Evolutionary conservation across 1,284 basidiomycete species (phyloP).

Genomic region (Cryptococcus sp.): DNA sequence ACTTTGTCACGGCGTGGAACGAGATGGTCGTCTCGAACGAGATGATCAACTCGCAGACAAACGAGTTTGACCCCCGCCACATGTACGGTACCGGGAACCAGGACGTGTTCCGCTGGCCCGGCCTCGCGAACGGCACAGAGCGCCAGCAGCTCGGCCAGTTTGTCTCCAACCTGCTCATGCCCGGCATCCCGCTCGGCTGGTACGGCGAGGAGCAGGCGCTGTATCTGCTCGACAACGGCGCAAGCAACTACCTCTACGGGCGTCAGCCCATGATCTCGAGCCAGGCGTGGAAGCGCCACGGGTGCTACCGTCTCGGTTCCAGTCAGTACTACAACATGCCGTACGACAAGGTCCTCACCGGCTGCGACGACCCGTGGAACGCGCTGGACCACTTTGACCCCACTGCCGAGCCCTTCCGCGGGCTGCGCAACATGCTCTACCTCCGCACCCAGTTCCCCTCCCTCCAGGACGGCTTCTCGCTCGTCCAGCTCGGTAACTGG

Average conservation of each 20-base stretch:
- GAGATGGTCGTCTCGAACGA: conserved; percentile 83
- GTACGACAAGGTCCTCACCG: conserved; percentile 68
- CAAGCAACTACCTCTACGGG: conserved; percentile 76
- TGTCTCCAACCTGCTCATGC: conserved; percentile 74
- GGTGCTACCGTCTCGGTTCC: conserved; percentile 82
- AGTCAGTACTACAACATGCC: conserved; percentile 87
- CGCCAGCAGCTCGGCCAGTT: conserved; percentile 71
- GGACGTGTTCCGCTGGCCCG: conserved; percentile 88
- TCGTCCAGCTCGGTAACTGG: conserved; percentile 76
- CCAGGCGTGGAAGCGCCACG: conserved; percentile 84
- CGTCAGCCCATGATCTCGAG: conserved; percentile 85
- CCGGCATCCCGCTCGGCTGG: conserved; percentile 77
- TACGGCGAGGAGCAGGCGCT: conserved; percentile 86
- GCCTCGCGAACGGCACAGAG: conserved; percentile 74
- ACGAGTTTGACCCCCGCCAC: conserved; percentile 72
- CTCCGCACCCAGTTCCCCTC: conserved; percentile 66
- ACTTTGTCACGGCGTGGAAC: conserved; percentile 84
- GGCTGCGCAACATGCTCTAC: conserved; percentile 68
- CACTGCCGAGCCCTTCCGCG: conserved; percentile 68
- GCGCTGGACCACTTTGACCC: conserved; percentile 89
- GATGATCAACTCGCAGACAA: conserved; percentile 68
- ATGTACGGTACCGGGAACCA: conserved; percentile 88
- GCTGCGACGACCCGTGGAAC: conserved; percentile 83
- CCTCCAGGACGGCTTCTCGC: conserved; percentile 77
- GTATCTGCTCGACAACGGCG: conserved; percentile 76